These are phyloP conservation scores for Epichloe elymi DNA, from an alignment of 2,329 filamentous ascomycete species.

Conservation along the genomic window DNA sequence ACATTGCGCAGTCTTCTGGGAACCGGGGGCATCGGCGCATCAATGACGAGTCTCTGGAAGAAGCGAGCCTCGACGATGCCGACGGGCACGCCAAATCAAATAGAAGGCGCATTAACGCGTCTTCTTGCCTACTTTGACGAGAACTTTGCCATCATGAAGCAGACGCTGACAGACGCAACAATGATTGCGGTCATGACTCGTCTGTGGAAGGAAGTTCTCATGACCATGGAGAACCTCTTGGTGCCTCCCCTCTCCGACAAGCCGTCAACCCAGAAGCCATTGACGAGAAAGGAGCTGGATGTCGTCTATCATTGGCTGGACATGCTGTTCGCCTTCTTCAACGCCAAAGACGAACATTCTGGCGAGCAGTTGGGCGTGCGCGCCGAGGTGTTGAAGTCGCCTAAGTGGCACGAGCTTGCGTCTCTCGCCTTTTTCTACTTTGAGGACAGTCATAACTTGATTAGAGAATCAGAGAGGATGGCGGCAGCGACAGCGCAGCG, in stretches of 20 bases:
- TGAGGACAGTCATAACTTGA: slow-evolving; percentile 77
- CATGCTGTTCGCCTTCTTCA: slow-evolving; percentile 86
- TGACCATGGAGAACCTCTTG: slow-evolving; percentile 78
- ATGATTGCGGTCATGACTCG: slow-evolving; percentile 98
- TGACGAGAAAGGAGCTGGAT: slow-evolving; percentile 80
- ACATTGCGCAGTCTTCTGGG: slow-evolving; percentile 64
- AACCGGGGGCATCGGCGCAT: slow-evolving; percentile 54
- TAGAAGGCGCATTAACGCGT: slow-evolving; percentile 69
- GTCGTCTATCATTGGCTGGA: slow-evolving; percentile 92
- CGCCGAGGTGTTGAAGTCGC: slow-evolving; percentile 81
- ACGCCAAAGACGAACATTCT: slow-evolving; percentile 72
- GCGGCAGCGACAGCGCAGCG: slow-evolving; percentile 71
- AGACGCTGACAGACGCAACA: slow-evolving; percentile 85
- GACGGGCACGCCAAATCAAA: slow-evolving; percentile 54
- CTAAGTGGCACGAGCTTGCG: slow-evolving; percentile 95
- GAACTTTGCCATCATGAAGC: slow-evolving; percentile 98
- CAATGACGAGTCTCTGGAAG: slow-evolving; percentile 57
- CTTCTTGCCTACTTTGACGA: slow-evolving; percentile 94
- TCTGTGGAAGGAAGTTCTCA: slow-evolving; percentile 92
- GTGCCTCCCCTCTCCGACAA: slow-evolving; percentile 95
- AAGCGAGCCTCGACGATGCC: slow-evolving; percentile 42
- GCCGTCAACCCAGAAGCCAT: slow-evolving; percentile 68
- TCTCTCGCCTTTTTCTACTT: slow-evolving; percentile 99
- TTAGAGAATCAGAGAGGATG: slow-evolving; percentile 94
- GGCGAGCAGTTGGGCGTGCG: slow-evolving; percentile 78